Evolutionary conservation across 2,329 filamentous ascomycete genomes (phyloP).

Genomic region (Paraphaeosphaeria sporulosa): DNA sequence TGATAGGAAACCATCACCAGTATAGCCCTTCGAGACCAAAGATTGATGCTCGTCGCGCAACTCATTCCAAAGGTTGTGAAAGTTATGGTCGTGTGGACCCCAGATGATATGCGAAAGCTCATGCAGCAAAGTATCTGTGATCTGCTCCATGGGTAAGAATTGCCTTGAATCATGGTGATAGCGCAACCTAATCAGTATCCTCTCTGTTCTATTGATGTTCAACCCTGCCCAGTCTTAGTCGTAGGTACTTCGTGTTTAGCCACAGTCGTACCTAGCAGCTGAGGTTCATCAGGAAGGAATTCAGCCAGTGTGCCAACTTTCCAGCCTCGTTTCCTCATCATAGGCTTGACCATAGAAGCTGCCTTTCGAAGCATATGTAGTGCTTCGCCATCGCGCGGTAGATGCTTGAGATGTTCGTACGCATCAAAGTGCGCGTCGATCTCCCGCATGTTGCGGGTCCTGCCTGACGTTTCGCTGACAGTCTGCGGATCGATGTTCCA

Average conservation of each 20-base stretch:
- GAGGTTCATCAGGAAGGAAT: slow-evolving; percentile 79
- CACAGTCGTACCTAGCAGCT: slow-evolving; percentile 69
- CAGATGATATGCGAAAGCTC: slow-evolving; percentile 89
- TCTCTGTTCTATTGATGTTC: slow-evolving; percentile 78
- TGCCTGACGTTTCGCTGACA: background rate
- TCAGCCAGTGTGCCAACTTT: slow-evolving; percentile 80
- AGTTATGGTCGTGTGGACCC: slow-evolving; percentile 82
- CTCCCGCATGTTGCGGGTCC: slow-evolving; percentile 48
- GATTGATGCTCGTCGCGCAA: slow-evolving; percentile 84
- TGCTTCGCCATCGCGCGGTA: slow-evolving; percentile 55
- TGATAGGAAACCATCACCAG: slow-evolving; percentile 85
- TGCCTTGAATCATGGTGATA: slow-evolving; percentile 76
- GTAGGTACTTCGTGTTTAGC: background rate
- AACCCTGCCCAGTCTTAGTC: slow-evolving; percentile 59
- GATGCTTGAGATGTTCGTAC: slow-evolving; percentile 58
- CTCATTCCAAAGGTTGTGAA: slow-evolving; percentile 88
- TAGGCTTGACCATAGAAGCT: slow-evolving; percentile 89
- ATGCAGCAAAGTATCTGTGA: slow-evolving; percentile 92
- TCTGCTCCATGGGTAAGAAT: slow-evolving; percentile 80
- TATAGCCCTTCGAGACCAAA: slow-evolving; percentile 81
- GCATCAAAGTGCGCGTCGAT: slow-evolving; percentile 58
- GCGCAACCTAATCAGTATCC: slow-evolving; percentile 83
- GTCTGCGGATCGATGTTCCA: background rate
- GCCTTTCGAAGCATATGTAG: slow-evolving; percentile 74
- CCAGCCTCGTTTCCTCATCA: slow-evolving; percentile 89